These are phyloP conservation scores for Bidens hawaiensis DNA, from an alignment of 140 eudicot species.

Conservation along the genomic window DNA sequence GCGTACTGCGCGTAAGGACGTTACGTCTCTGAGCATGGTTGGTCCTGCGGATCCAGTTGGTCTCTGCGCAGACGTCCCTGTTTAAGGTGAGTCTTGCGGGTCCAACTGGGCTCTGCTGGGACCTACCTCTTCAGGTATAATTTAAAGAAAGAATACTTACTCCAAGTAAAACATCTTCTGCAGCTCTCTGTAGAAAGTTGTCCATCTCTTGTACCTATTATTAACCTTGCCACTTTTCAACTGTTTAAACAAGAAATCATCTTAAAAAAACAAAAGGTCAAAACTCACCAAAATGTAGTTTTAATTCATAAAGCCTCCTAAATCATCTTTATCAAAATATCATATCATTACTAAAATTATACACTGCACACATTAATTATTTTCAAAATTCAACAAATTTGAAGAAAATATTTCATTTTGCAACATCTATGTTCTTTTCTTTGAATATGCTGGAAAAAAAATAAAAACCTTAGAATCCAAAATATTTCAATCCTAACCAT, in stretches of 20 bases:
- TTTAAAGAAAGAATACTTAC: conserved; percentile 38
- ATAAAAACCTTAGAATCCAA: conserved; percentile 24
- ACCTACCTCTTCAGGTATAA: neutral
- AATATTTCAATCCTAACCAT: conserved; percentile 68
- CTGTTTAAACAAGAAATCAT: too few relatives aligned
- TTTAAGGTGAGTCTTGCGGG: too few relatives aligned
- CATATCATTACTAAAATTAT: neutral
- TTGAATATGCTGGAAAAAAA: neutral
- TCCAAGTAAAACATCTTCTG: conserved; percentile 78
- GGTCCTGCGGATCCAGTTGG: too few relatives aligned
- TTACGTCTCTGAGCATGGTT: too few relatives aligned
- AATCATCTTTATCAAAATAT: neutral
- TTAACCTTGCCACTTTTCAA: neutral
- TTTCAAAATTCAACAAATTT: neutral
- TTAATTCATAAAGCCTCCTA: neutral
- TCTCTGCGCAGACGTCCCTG: too few relatives aligned
- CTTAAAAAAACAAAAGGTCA: too few relatives aligned
- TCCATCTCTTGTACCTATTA: conserved; percentile 87
- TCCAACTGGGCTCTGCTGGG: too few relatives aligned
- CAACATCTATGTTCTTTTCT: neutral
- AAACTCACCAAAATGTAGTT: neutral
- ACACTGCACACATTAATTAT: neutral
- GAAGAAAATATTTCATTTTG: neutral
- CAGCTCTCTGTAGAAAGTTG: conserved; percentile 57
- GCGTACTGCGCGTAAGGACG: too few relatives aligned